phyloP scores from a whole-genome alignment of 164 flowering plant genomes.

The Vitis riparia region DNA sequence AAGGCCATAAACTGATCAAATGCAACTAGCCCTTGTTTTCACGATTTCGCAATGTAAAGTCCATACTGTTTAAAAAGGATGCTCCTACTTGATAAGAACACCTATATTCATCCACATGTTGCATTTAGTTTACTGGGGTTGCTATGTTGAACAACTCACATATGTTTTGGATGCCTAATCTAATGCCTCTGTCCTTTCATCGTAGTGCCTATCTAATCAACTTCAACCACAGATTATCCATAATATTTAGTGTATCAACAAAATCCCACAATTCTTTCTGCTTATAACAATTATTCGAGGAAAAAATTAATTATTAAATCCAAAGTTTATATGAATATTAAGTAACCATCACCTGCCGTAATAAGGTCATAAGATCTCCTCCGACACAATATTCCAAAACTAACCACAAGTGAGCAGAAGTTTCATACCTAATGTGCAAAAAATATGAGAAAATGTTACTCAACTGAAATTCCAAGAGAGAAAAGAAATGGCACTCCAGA shows the following conservation, averaged over 20 bases:
- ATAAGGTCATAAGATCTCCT: constrained; percentile 83
- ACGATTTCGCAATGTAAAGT: no score
- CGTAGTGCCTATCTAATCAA: background rate
- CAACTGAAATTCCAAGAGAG: background rate
- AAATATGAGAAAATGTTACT: background rate
- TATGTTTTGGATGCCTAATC: background rate
- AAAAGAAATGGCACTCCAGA: background rate
- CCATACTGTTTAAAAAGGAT: no score
- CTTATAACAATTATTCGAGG: background rate
- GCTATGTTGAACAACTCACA: background rate
- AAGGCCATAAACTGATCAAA: no score
- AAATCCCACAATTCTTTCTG: background rate
- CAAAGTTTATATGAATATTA: background rate
- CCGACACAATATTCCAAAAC: constrained; percentile 98
- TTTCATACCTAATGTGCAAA: constrained; percentile 71
- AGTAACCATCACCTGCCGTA: constrained; percentile 61
- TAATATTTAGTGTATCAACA: background rate
- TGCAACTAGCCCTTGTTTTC: no score
- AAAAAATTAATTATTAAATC: no score
- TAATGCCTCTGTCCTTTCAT: background rate
- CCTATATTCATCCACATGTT: no score
- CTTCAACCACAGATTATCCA: background rate
- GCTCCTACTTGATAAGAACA: no score
- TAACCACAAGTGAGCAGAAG: constrained; percentile 95
- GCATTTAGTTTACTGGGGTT: no score